These are phyloP conservation scores for Phytophthora macrochlamydospora DNA, from an alignment of 352 stramenopile species.

Conservation along the genomic window DNA sequence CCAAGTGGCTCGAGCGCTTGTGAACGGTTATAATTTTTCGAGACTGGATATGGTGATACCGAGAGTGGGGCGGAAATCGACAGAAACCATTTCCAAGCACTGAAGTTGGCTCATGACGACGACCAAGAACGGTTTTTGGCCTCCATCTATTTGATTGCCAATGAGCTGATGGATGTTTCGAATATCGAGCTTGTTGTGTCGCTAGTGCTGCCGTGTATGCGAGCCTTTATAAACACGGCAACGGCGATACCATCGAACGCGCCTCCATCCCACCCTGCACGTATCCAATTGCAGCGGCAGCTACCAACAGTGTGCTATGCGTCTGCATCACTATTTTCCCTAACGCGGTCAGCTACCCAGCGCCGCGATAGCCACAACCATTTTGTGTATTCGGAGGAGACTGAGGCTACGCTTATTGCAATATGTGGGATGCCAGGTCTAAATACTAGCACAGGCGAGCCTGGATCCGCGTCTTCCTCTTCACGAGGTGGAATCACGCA, in stretches of 20 bases:
- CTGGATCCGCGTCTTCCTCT: neutral
- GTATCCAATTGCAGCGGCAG: slow-evolving; percentile 34
- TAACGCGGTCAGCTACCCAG: slow-evolving; percentile 59
- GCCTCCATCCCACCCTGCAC: slow-evolving; percentile 9
- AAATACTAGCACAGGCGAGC: slow-evolving; percentile 1
- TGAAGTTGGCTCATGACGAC: slow-evolving; percentile 58
- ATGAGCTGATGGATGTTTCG: slow-evolving; percentile 55
- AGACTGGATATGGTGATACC: neutral
- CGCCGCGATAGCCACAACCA: slow-evolving; percentile 54
- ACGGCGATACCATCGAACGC: slow-evolving; percentile 1
- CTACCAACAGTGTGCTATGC: slow-evolving; percentile 55
- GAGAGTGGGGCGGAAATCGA: neutral
- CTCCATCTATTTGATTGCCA: slow-evolving; percentile 68
- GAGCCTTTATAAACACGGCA: slow-evolving; percentile 21
- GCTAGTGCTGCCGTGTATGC: slow-evolving; percentile 56
- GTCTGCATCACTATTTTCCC: slow-evolving; percentile 52
- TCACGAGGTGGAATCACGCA: slow-evolving; percentile 42
- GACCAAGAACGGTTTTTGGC: slow-evolving; percentile 74
- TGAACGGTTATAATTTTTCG: slow-evolving; percentile 63
- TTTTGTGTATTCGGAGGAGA: slow-evolving; percentile 47
- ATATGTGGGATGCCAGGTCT: slow-evolving; percentile 44
- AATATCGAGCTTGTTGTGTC: slow-evolving; percentile 70
- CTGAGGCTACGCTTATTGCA: slow-evolving; percentile 49
- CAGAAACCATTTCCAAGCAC: slow-evolving; percentile 18
- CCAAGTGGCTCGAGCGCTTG: slow-evolving; percentile 50